A percentile compares a stretch with the other conserved stretches of the same genome.
Conservation (phyloP, 352 stramenopile species). For the Phytophthora rubi region DNA sequence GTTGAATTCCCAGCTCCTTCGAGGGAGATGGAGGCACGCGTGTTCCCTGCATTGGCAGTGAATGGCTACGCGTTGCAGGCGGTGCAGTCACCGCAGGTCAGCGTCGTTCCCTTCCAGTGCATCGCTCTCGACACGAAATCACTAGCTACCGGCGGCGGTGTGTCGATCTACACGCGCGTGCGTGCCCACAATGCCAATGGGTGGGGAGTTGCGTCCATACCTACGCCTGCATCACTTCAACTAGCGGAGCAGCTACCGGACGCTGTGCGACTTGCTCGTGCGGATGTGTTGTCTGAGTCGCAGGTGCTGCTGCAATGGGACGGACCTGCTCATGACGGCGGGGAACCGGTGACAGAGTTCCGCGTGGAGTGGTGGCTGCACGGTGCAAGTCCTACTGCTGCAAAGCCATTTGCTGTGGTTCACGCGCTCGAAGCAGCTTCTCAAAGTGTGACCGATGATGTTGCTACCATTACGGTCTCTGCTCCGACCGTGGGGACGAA, state of each 20-base stretch:
- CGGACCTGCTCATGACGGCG: conserved; percentile 67
- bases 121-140: conserved; percentile 44
- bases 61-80: conserved; percentile 66
- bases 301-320: conserved; percentile 84
- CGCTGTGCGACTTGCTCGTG: conserved; percentile 37
- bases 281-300: conserved; percentile 62
- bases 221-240: conserved; percentile 57
- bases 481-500: conserved; percentile 54
- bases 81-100: conserved; percentile 48
- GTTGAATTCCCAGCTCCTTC: conserved; percentile 64
- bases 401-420: conserved; percentile 60
- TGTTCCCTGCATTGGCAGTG: conserved; percentile 42
- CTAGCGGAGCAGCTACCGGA: conserved; percentile 58
- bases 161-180: conserved; percentile 70
- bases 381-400: conserved; percentile 38
- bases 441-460: conserved; percentile 49
- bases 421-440: conserved; percentile 47
- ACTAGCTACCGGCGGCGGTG: conserved; percentile 32
- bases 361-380: conserved; percentile 74
- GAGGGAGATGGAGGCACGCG: conserved; percentile 15
- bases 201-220: conserved; percentile 45
- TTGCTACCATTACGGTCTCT: conserved; percentile 76
- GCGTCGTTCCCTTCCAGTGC: conserved; percentile 60
- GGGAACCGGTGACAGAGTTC: conserved; percentile 78
- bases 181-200: conserved; percentile 64